These are phyloP conservation scores for Gliomastix tumulicola DNA, from an alignment of 2,329 filamentous ascomycete species.

Conservation along the genomic window DNA sequence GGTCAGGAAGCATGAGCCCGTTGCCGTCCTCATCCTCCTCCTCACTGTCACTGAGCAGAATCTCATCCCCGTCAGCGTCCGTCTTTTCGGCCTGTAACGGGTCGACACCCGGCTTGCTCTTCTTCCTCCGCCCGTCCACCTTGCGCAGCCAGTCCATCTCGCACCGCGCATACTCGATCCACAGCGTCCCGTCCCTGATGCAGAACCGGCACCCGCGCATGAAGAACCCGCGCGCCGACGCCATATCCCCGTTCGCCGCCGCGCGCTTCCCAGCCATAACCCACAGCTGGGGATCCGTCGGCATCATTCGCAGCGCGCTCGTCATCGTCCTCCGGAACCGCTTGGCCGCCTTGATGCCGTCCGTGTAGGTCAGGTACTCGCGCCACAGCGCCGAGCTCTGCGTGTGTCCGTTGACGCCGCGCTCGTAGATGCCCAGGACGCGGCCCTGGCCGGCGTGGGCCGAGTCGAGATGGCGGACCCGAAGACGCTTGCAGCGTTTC, in stretches of 20 bases:
- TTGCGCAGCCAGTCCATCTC: constrained; percentile 90
- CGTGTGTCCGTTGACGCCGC: constrained; percentile 76
- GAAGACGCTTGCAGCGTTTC: constrained; percentile 77
- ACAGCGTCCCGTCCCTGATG: constrained; percentile 64
- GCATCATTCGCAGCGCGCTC: constrained; percentile 75
- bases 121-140: constrained; percentile 62
- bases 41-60: constrained; percentile 35
- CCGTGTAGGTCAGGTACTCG: constrained; percentile 79
- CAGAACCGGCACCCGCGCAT: constrained; percentile 87
- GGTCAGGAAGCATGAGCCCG: constrained; percentile 35
- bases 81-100: constrained; percentile 37
- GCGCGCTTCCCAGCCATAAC: constrained; percentile 73
- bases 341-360: constrained; percentile 59
- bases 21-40: constrained; percentile 34
- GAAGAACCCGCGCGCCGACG: constrained; percentile 75
- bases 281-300: constrained; percentile 78
- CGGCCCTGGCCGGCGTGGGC: constrained; percentile 70
- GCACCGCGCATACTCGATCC: constrained; percentile 83
- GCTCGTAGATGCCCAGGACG: constrained; percentile 84
- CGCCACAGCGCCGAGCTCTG: constrained; percentile 79
- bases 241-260: constrained; percentile 80
- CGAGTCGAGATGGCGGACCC: constrained; percentile 59
- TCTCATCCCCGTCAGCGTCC: constrained; percentile 37
- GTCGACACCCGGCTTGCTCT: constrained; percentile 47
- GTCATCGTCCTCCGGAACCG: constrained; percentile 59